A percentile compares a stretch with the other conserved stretches of the same genome.
Conservation (phyloP, 2,329 filamentous ascomycete species). For the Arthrobotrys megalospora region DNA sequence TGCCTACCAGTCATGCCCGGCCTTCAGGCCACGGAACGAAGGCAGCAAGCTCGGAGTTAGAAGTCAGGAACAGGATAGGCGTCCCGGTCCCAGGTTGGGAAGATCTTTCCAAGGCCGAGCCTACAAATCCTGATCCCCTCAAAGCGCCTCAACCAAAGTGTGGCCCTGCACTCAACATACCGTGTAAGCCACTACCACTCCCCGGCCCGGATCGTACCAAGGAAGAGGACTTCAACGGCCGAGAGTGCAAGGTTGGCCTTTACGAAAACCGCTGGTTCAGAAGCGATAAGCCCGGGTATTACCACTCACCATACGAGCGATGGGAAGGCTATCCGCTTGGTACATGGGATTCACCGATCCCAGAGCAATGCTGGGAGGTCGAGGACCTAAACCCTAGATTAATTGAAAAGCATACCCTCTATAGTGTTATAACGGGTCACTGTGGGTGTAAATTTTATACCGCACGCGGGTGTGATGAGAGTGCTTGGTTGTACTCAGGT, state of each 20-base stretch:
- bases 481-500: background rate
- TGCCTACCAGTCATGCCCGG: too few relatives aligned
- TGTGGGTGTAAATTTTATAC: background rate
- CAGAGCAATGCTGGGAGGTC: background rate
- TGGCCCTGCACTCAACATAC: too few relatives aligned
- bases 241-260: background rate
- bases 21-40: too few relatives aligned
- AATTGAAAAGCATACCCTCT: background rate
- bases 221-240: background rate
- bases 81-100: too few relatives aligned
- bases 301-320: background rate
- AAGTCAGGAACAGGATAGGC: too few relatives aligned
- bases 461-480: background rate
- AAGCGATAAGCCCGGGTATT: background rate
- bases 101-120: too few relatives aligned
- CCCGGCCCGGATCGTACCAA: background rate
- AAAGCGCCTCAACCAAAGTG: too few relatives aligned
- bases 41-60: too few relatives aligned
- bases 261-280: background rate
- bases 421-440: background rate
- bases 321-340: constrained; percentile 9
- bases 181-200: background rate
- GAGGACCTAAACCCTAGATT: background rate
- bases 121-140: too few relatives aligned
- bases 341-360: too few relatives aligned